A percentile compares a stretch with the other conserved stretches of the same genome.
Conservation (phyloP, 306 rosid species). For the Medicago lupulina region DNA sequence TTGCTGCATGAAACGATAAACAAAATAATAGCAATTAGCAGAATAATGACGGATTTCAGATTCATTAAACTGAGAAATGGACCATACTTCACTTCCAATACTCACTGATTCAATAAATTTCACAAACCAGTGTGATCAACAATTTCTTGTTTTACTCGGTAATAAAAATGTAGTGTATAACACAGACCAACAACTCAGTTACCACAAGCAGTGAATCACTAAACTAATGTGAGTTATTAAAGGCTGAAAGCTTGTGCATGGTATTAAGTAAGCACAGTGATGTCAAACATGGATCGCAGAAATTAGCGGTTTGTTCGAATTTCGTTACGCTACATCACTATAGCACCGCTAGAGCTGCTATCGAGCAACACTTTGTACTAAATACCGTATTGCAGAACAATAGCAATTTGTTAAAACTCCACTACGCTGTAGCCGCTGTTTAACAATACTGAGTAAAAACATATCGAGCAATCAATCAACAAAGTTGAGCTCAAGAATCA, state of each 20-base stretch:
- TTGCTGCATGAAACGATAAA: constrained; percentile 58
- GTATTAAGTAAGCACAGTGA: not conserved
- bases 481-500: constrained; percentile 29
- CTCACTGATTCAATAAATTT: constrained; percentile 21
- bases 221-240: constrained; percentile 2
- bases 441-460: constrained; percentile 13
- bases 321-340: not conserved
- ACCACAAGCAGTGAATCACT: constrained; percentile 31
- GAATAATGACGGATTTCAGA: constrained; percentile 21
- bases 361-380: not conserved
- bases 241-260: not conserved
- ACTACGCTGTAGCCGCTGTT: too few relatives aligned
- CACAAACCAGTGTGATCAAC: constrained; percentile 27
- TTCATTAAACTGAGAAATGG: constrained; percentile 9
- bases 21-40: constrained; percentile 41
- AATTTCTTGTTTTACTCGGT: not conserved
- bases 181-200: constrained; percentile 11
- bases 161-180: not conserved
- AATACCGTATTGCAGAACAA: not conserved
- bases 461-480: not conserved
- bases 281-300: not conserved
- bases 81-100: constrained; percentile 16
- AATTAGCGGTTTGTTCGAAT: not conserved
- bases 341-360: not conserved
- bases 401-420: not conserved